Evolutionary conservation across 441 rosid species (phyloP).

Genomic region (Metrosideros polymorpha): DNA sequence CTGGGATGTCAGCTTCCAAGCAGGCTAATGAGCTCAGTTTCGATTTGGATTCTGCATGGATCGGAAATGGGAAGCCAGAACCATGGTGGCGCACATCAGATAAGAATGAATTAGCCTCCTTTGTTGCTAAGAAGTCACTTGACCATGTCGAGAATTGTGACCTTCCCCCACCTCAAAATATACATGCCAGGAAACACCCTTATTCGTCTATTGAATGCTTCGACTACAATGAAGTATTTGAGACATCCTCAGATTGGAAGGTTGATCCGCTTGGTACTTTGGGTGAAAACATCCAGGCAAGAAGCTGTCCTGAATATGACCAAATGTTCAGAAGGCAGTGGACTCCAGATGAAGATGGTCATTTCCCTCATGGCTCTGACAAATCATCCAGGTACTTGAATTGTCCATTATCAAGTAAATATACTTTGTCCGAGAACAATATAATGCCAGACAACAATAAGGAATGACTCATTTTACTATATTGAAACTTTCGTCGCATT

Average conservation of each 20-base stretch:
- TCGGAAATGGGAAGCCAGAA: slow-evolving; percentile 40
- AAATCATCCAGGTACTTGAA: slow-evolving; percentile 35
- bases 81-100: slow-evolving; percentile 95
- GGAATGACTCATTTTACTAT: neutral
- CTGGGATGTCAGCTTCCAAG: slow-evolving; percentile 21
- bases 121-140: slow-evolving; percentile 76
- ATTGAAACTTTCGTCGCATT: neutral
- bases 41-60: slow-evolving; percentile 58
- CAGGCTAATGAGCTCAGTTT: slow-evolving; percentile 26
- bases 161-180: slow-evolving; percentile 86
- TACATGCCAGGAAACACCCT: slow-evolving; percentile 33
- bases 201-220: slow-evolving; percentile 24
- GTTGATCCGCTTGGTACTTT: slow-evolving; percentile 12
- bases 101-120: slow-evolving; percentile 69
- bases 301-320: slow-evolving; percentile 13
- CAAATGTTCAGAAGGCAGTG: slow-evolving; percentile 14
- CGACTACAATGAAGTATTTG: slow-evolving; percentile 13
- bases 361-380: slow-evolving; percentile 18
- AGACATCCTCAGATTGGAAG: slow-evolving; percentile 24
- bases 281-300: slow-evolving; percentile 13
- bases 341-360: slow-evolving; percentile 22
- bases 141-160: slow-evolving; percentile 78
- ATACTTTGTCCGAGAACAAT: neutral
- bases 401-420: neutral
- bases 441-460: neutral